Evolutionary conservation across 495 filamentous ascomycete species (phyloP), one percentile per base, ranked within the genome.

Genomic region (Podospora conica): DNA sequence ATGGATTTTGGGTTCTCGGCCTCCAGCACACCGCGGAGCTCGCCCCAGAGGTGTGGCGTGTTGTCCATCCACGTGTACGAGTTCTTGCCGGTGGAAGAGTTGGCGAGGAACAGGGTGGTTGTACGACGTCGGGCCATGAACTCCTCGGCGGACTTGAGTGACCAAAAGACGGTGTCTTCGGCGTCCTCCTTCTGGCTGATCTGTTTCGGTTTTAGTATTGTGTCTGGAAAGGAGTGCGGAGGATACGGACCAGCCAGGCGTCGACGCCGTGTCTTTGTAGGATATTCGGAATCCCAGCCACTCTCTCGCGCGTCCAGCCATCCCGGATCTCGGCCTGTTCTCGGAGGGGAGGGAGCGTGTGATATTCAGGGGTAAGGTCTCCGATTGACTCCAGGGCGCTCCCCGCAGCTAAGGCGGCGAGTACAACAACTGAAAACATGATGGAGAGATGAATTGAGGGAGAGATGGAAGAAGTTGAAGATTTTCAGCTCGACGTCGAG

Each of bases 91-190:
- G 63, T 31, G 15, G 68, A 62, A 8, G 74, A 65, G 54, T 74
- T 65, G 20, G 78, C 79, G 29, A 81, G 60, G 73, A 80, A 82
- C 9, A 83, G 73, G 18, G 76, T 62, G 1, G 78, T 76, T 8
- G 79, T 83, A 11, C 80, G 76, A 24, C 80, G 75, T 9, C 79
- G 73, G 9, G 80, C 79, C 4, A 79, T 77, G 68, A 83, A 83
- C 65, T 79, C 74, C 15, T 59, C 72, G 2, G 76, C 76, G 25
- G 70, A 63, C 62, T 82, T 81, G 53, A 82, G 74, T 7, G 79
- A 79, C 79, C 79, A 81, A 71, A 83, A 83, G 24, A 77, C 76
- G 0, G 79, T 81, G 55, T 83, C 80, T 64, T 83, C 80, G 29
- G 78, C 78, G 55, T 81, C 79, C 65, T 83, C 79, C n/a, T 72